Conservation (phyloP, 257 asterid species). For the Knoxia roxburghii region DNA sequence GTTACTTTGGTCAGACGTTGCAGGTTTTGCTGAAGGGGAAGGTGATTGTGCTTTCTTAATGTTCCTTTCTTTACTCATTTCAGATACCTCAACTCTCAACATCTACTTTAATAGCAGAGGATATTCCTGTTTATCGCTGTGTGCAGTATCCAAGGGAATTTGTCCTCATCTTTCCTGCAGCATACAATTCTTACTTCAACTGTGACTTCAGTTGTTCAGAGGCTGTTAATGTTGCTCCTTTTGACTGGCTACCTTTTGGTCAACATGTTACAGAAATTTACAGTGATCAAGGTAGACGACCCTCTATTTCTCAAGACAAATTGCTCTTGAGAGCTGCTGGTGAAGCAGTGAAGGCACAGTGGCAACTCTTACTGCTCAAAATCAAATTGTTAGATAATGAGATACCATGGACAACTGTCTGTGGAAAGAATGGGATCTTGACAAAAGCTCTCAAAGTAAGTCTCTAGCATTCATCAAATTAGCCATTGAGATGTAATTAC, state of each 20-base stretch:
- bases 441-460: conserved; percentile 63
- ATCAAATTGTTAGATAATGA: conserved; percentile 16
- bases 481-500: background rate
- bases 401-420: conserved; percentile 38
- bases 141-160: conserved; percentile 63
- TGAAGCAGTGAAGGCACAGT: conserved; percentile 46
- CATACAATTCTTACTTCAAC: conserved; percentile 59
- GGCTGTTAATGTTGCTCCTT: conserved; percentile 64
- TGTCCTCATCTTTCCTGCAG: conserved; percentile 65
- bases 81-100: conserved; percentile 75
- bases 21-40: conserved; percentile 1
- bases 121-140: conserved; percentile 79
- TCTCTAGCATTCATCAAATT: conserved; percentile 8
- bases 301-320: conserved; percentile 67
- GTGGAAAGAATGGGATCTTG: conserved; percentile 50
- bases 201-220: conserved; percentile 84
- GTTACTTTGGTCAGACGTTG: background rate
- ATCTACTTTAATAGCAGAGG: conserved; percentile 50
- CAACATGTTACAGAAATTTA: conserved; percentile 52
- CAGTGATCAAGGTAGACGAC: conserved; percentile 41
- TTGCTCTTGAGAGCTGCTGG: conserved; percentile 64
- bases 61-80: conserved; percentile 13
- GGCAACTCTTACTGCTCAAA: conserved; percentile 33
- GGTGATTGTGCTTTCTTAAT: conserved; percentile 9
- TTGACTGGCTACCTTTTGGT: conserved; percentile 84